These are phyloP conservation scores for Ceratocystiopsis brevicomis DNA, from an alignment of 2,329 filamentous ascomycete genomes.

Conservation along the genomic window DNA sequence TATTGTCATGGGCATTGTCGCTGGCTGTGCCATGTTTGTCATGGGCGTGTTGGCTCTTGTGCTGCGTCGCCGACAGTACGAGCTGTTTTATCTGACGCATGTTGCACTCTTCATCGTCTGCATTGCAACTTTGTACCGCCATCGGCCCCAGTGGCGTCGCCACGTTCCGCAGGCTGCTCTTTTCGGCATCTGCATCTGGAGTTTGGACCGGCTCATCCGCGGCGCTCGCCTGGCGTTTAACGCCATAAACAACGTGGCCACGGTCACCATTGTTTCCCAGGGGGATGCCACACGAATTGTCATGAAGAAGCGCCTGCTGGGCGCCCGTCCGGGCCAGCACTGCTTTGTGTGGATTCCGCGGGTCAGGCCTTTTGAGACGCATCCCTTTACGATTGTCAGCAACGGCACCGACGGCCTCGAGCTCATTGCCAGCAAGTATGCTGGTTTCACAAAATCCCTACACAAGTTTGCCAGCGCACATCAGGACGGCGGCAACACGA, in stretches of 20 bases:
- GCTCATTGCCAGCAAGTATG: slow-evolving; percentile 32
- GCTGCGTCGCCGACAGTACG: slow-evolving; percentile 21
- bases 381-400: slow-evolving; percentile 38
- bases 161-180: slow-evolving; percentile 20
- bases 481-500: background rate
- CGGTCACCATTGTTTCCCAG: slow-evolving; percentile 21
- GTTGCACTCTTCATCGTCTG: slow-evolving; percentile 22
- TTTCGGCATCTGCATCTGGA: slow-evolving; percentile 22
- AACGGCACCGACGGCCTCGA: slow-evolving; percentile 24
- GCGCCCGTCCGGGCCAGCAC: slow-evolving; percentile 31
- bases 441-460: slow-evolving; percentile 33
- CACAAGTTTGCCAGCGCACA: slow-evolving; percentile 22
- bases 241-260: slow-evolving; percentile 21
- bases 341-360: slow-evolving; percentile 40
- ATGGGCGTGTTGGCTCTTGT: slow-evolving; percentile 15
- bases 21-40: slow-evolving; percentile 20
- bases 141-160: slow-evolving; percentile 23
- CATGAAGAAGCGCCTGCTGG: slow-evolving; percentile 23
- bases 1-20: slow-evolving; percentile 18
- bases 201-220: slow-evolving; percentile 24
- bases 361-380: slow-evolving; percentile 32
- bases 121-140: slow-evolving; percentile 22
- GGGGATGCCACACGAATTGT: slow-evolving; percentile 25
- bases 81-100: slow-evolving; percentile 27
- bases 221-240: slow-evolving; percentile 18